Base-by-base conservation (phyloP, 345 rosid genomes). In the Arabidopsis suecica region DNA sequence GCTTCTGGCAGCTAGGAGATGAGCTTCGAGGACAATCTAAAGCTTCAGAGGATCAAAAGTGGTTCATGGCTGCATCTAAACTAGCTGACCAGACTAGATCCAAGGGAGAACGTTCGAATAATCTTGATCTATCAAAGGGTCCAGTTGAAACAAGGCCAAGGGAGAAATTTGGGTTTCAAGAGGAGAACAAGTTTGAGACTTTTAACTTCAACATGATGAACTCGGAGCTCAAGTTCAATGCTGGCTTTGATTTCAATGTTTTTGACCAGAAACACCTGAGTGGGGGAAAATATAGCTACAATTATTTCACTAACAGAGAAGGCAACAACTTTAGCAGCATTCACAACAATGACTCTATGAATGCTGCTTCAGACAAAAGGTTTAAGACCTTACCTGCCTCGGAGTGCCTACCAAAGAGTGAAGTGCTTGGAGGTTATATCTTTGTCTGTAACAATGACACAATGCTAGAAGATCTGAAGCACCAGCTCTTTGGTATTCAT, bases 361-460 rank as follows among this genome's bases (percentile, higher is more conserved):
- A 76, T 61, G 75, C 45, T 76, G 69, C 69, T 68, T 42, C 60
- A 8, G 80, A 77, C 22, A 77, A 77, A 55, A 69, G 75, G 60
- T 77, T 77, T 47, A 93, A 93, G 84, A 93, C 98, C 68, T 81
- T 93, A 83, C 98, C 98, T 73, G 91, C 97, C 5, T 76, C 91
- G 7, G 98, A 93, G 83, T 90, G 89, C 22, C 97, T 93, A 32
- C 98, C 91, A 3, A 80, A 96, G 62, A 88, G 83, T 76, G 98
- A 93, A 86, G 96, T 89, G 58, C 98, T 93, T 76, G 98, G 97
- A 48, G 97, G 98, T 51, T 93, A 93, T 79, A 85, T 91, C 78
- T 93, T 93, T 82, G 98, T 93, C 7, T 93, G 98, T 72, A 93
- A 91, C 89, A 93, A 93, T 68, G 98, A 93, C 73, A 90, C 98